Conservation (phyloP, 106 monocot species). For the Dendrobium chrysotoxum region DNA sequence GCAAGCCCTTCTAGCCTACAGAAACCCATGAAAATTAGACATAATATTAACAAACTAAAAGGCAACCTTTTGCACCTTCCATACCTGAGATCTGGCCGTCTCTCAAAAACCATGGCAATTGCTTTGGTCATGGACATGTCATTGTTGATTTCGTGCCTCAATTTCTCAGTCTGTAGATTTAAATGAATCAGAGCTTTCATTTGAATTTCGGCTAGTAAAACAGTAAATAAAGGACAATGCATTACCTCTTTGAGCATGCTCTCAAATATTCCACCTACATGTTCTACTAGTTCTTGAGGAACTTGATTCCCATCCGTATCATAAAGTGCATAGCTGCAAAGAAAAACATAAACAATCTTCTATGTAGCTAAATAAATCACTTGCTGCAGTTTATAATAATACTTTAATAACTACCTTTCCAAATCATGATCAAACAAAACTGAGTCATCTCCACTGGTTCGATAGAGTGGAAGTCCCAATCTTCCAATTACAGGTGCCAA, state of each 20-base stretch:
- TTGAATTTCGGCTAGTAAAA: not conserved
- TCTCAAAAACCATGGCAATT: conserved; percentile 51
- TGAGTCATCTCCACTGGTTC: conserved; percentile 93
- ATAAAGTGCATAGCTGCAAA: conserved; percentile 86
- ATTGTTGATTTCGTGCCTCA: conserved; percentile 45
- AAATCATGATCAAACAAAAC: conserved; percentile 97
- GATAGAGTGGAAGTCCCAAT: conserved; percentile 87
- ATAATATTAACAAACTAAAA: conserved; percentile 1
- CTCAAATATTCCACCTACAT: conserved; percentile 71
- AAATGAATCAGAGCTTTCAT: not conserved
- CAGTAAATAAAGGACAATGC: not conserved
- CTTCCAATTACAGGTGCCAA: conserved; percentile 78
- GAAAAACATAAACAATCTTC: not conserved
- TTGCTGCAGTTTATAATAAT: no score
- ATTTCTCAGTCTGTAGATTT: conserved; percentile 59
- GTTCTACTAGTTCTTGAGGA: conserved; percentile 70
- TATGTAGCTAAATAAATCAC: no score
- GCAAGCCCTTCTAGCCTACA: conserved; percentile 76
- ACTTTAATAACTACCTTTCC: conserved; percentile 51
- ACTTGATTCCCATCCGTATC: conserved; percentile 84
- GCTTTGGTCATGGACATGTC: conserved; percentile 85
- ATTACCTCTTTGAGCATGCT: conserved; percentile 67
- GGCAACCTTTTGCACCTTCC: not conserved
- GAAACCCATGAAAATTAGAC: conserved; percentile 9
- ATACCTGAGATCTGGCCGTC: conserved; percentile 68